phyloP scores from a whole-genome alignment of 495 filamentous ascomycete genomes.

The Penicillium ucsense region DNA sequence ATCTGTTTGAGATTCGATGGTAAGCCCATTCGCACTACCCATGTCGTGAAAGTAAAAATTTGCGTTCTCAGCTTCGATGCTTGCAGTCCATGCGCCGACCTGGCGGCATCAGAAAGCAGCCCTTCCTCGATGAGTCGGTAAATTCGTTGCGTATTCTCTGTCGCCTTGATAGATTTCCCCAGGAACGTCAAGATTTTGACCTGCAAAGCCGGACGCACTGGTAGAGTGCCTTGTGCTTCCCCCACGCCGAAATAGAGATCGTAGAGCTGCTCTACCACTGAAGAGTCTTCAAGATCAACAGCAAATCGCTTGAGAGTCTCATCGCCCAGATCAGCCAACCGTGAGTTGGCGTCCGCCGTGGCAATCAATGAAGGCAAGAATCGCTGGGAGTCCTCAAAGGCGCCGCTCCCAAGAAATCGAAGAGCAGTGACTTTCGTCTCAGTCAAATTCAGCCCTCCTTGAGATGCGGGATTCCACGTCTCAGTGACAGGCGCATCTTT shows the following conservation, averaged over 20 bases:
- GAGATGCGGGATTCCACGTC: constrained; percentile 52
- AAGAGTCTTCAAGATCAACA: constrained; percentile 57
- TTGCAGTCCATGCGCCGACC: constrained; percentile 53
- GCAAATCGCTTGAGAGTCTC: constrained; percentile 71
- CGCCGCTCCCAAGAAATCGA: constrained; percentile 69
- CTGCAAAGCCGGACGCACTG: constrained; percentile 59
- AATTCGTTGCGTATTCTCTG: constrained; percentile 53
- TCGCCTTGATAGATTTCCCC: constrained; percentile 63
- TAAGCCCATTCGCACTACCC: constrained; percentile 69
- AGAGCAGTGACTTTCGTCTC: constrained; percentile 58
- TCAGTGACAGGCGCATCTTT: constrained; percentile 47
- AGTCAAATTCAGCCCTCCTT: constrained; percentile 53
- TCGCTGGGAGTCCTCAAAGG: constrained; percentile 69
- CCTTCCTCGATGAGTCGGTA: constrained; percentile 60
- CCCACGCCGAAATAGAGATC: constrained; percentile 52
- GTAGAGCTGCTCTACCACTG: constrained; percentile 54
- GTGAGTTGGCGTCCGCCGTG: constrained; percentile 70
- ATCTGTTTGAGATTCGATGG: constrained; percentile 48
- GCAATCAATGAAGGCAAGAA: constrained; percentile 79
- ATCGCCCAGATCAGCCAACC: constrained; percentile 70
- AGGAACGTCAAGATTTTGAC: constrained; percentile 64
- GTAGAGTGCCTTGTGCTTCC: constrained; percentile 31
- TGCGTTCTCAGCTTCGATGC: constrained; percentile 65
- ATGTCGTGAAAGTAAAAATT: constrained; percentile 82
- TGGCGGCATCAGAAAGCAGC: constrained; percentile 39